Base-by-base conservation (phyloP, 345 rosid species). In the Acer yangbiense region DNA sequence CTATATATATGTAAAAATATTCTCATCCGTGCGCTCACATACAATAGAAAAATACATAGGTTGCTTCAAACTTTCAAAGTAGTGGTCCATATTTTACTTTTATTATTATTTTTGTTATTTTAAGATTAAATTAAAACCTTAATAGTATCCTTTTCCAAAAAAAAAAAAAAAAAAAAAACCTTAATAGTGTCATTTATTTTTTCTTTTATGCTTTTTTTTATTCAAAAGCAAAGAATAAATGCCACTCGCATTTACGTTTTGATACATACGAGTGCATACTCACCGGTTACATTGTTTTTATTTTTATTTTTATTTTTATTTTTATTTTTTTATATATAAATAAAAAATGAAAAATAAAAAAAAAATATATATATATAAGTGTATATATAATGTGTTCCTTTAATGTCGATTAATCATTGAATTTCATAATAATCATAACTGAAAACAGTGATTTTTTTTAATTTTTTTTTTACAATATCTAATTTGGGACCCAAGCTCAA, bases 41-140 rank as follows among this genome's bases (percentile, higher is more conserved):
- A 66, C 17, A 21, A 39, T 72, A 64, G 55, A 65, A 71, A 76
- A 79, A 17, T 16, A 50, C 69, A 39, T 71, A 46, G 76, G 62
- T 57, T 77, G 83, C 73, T 77, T 81, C 9, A 77, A 83, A 81
- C 65, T 55, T 77, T 81, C 9, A 77, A 83, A 81, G 69, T 55
- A 72, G 63, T 72, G 82, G 83, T 77, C 82, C 48, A 41, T 48
- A 23, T 68, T 55, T 12, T 48, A 62, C 23, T 65, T 77, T 74
- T 1, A 25, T 39, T 72, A 62, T 52, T 52, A 14, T 52, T 52
- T 3, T 50, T 60, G 44, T 18, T 16, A 64, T 44, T 54, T 20
- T 13, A 48, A 9, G 9, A 78, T 39, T 17, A 65, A 65, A 55
- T 35, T 35, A n/a, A n/a, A n/a, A n/a, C n/a, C n/a, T n/a, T 17